Evolutionary conservation across 2,329 filamentous ascomycete genomes (phyloP), one percentile per base, ranked within the genome.

Genomic region (Talaromyces sp.): DNA sequence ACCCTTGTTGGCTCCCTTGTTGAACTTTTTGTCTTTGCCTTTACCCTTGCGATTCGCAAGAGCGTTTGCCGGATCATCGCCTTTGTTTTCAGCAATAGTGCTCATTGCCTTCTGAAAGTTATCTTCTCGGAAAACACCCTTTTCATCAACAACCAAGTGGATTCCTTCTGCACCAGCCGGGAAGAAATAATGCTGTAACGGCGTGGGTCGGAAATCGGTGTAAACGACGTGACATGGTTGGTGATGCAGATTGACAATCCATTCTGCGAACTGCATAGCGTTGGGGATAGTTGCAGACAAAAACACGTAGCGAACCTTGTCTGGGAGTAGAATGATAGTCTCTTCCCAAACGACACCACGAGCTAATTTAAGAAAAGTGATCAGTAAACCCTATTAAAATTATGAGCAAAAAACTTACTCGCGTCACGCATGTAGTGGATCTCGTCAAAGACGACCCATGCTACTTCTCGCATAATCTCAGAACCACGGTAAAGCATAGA

Each of bases 171-270:
- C 92, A 22, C 94, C 94, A 25, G 90, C 88, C 0, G 95, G 95
- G 80, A 97, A 98, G 80, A 98, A 96, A 81, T 99, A 99, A 78
- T 98, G 95, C 74, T 99, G 95, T 37, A 99, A 82, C 0, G 95
- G 95, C 0, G 95, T 99, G 22, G 95, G 95, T 74, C 95, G 88
- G 83, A 98, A 99, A 80, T 99, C 94, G 61, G 95, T 99, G 79
- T 99, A 99, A 3, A 99, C 95, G 68, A 99, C 96, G 83, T 99
- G 96, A 71, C 95, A 99, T 7, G 95, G 94, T 75, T 99, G 96
- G 69, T 91, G 90, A 77, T 99, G 96, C 65, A 94, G 98, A 81
- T 98, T 98, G 71, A 91, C 93, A 73, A 99, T 96, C 95, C 95
- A 99, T 78, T 99, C 94, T 71, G 95, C 95, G 73, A 99, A 99